These are phyloP conservation scores for Acanthamoeba healyi DNA, from an alignment of 208 protist genomes.

Conservation along the genomic window DNA sequence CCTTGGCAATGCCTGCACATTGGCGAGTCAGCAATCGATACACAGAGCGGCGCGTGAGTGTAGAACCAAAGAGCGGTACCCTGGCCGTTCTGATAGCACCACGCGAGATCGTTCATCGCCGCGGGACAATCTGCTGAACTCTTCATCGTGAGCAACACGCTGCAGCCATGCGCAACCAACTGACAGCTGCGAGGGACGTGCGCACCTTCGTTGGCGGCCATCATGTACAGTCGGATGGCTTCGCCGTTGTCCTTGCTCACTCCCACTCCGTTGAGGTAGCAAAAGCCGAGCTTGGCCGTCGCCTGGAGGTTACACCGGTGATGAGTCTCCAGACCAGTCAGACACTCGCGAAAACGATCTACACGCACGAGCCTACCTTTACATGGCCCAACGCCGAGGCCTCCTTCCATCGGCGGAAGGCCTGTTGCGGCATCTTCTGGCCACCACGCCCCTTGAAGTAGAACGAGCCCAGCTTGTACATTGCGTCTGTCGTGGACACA, in stretches of 20 bases:
- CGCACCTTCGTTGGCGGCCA: not conserved
- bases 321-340: not conserved
- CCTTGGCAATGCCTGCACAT: not conserved
- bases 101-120: constrained; percentile 9
- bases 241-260: not conserved
- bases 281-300: constrained; percentile 30
- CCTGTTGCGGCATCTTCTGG: constrained; percentile 9
- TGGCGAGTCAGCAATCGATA: not conserved
- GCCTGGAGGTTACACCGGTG: not conserved
- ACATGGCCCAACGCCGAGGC: not conserved
- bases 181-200: not conserved
- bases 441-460: constrained; percentile 5
- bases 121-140: not conserved
- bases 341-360: not conserved
- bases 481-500: not conserved
- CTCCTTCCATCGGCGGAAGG: not conserved
- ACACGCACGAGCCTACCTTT: not conserved
- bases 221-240: not conserved
- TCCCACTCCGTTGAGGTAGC: constrained; percentile 9
- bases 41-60: too few species aligned
- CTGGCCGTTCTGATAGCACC: constrained; percentile 22
- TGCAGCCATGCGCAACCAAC: not conserved
- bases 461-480: constrained; percentile 28
- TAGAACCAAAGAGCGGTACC: too few species aligned
- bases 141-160: not conserved